Evolutionary conservation across 768 basidiomycete species (phyloP), one percentile per base, ranked within the genome.

Genomic region (Leccinum sublutescens): DNA sequence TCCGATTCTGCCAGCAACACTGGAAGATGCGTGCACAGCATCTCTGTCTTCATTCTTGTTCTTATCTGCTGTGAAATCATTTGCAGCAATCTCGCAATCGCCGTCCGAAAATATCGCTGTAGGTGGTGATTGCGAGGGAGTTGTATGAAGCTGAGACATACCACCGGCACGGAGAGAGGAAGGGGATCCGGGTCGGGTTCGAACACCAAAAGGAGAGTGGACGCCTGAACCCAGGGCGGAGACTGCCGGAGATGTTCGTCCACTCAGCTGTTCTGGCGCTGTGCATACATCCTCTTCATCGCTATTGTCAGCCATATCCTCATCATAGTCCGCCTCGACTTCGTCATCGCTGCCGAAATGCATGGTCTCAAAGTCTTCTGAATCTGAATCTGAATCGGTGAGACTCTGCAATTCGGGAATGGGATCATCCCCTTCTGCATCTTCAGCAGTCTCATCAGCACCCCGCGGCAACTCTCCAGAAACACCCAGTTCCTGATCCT

Each of bases 241-340:
- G 31, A 67, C 59, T 3, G 65, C 67, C 19, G 69, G 70, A 49
- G 69, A 70, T 49, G 67, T 50, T 31, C 67, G 69, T 3, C 67
- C 69, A 48, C 63, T 71, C n/a, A 58, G 33, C 12, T 57, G 58
- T 50, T 70, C 68, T 36, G 62, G 61, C 5, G 65, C 61, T 23
- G 67, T 67, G 54, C 68, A 69, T 29, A 59, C 61, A 7, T 70
- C 65, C 21, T 58, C 65, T 52, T 71, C 68, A 9, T 71, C 67
- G 15, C 59, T 66, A 27, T 73, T 75, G 49, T 68, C 69, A 25
- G 71, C 70, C 5, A 19, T 2, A n/a, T 70, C 70, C 9, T 71
- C 69, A 47, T 74, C 75, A 47, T 64, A 64, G 40, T 73, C 59
- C 12, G 74, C 68, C 8, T 69, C 66, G 33, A 65, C 70, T 52